Evolutionary conservation across 139 green algal genomes (phyloP).

Genomic region (Haematococcus sp.): DNA sequence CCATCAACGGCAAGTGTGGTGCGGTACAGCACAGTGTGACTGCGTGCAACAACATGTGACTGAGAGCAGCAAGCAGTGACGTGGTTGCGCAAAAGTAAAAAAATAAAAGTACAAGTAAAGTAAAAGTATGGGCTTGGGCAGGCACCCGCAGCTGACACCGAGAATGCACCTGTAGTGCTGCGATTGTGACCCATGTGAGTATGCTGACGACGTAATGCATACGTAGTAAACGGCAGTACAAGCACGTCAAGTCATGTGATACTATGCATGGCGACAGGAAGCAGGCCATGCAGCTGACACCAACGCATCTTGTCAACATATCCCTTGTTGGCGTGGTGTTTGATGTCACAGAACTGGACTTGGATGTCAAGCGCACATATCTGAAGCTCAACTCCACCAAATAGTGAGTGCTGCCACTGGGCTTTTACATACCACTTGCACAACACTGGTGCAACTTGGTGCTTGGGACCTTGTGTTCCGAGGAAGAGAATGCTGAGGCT

Average conservation of each 20-base stretch:
- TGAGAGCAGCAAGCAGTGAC: background rate
- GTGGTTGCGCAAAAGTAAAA: background rate
- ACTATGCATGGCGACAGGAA: too few species aligned
- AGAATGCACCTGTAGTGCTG: background rate
- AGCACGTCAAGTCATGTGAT: too few species aligned
- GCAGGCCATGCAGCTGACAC: too few species aligned
- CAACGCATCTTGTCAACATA: too few species aligned
- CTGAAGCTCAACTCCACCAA: constrained; percentile 42
- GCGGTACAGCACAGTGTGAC: background rate
- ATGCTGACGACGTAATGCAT: too few species aligned
- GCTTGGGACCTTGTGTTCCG: too few species aligned
- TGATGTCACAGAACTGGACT: constrained; percentile 45
- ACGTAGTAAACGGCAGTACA: too few species aligned
- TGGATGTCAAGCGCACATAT: constrained; percentile 51
- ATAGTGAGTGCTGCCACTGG: constrained; percentile 39
- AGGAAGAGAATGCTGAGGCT: too few species aligned
- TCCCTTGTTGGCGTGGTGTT: too few species aligned
- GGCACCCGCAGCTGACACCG: too few species aligned
- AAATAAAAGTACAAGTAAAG: background rate
- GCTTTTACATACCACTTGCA: too few species aligned
- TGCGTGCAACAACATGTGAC: background rate
- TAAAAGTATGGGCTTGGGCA: background rate
- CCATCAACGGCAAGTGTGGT: background rate
- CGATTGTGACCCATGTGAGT: background rate
- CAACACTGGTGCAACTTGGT: too few species aligned